These are phyloP conservation scores for Didymella glomerata DNA, from an alignment of 2,329 filamentous ascomycete genomes.

Conservation along the genomic window DNA sequence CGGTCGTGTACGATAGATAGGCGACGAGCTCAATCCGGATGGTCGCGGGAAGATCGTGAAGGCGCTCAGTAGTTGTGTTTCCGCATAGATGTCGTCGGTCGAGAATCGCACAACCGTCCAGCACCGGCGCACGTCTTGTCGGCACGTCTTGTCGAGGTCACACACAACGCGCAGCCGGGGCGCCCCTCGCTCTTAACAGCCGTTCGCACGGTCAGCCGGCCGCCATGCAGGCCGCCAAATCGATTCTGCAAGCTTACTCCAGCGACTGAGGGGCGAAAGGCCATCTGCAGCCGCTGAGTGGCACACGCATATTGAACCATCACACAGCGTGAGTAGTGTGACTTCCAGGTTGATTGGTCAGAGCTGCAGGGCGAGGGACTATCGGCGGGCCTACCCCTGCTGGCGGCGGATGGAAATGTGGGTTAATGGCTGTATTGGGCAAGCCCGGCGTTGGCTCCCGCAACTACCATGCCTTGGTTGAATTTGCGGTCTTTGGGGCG, in stretches of 20 bases:
- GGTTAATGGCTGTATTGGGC: slow-evolving; percentile 6
- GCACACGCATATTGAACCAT: slow-evolving; percentile 40
- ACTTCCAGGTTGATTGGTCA: slow-evolving; percentile 42
- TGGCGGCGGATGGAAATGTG: slow-evolving; percentile 11
- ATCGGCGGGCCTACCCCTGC: slow-evolving; percentile 14
- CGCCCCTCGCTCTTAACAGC: slow-evolving; percentile 35
- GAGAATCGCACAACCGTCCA: slow-evolving; percentile 19
- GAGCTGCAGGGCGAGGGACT: slow-evolving; percentile 16
- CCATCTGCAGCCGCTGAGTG: slow-evolving; percentile 45
- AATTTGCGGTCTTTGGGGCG: slow-evolving; percentile 37
- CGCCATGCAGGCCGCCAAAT: slow-evolving; percentile 26
- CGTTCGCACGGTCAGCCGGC: slow-evolving; percentile 28
- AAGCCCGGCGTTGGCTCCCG: slow-evolving; percentile 21
- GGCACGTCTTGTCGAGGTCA: slow-evolving; percentile 23
- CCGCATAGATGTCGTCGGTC: slow-evolving; percentile 15
- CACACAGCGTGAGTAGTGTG: slow-evolving; percentile 39
- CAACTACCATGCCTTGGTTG: slow-evolving; percentile 15
- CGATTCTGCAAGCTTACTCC: slow-evolving; percentile 20
- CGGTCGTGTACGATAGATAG: slow-evolving; percentile 1
- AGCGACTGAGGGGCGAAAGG: slow-evolving; percentile 33
- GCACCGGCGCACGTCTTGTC: slow-evolving; percentile 7
- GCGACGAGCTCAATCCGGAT: slow-evolving; percentile 21
- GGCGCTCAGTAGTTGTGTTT: slow-evolving; percentile 13
- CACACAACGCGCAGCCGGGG: slow-evolving; percentile 25
- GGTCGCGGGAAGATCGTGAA: slow-evolving; percentile 13